Percentiles rank a stretch among this genome's conserved stretches.
Conservation (phyloP, 768 basidiomycete genomes). For the Gyrodon lividus region DNA sequence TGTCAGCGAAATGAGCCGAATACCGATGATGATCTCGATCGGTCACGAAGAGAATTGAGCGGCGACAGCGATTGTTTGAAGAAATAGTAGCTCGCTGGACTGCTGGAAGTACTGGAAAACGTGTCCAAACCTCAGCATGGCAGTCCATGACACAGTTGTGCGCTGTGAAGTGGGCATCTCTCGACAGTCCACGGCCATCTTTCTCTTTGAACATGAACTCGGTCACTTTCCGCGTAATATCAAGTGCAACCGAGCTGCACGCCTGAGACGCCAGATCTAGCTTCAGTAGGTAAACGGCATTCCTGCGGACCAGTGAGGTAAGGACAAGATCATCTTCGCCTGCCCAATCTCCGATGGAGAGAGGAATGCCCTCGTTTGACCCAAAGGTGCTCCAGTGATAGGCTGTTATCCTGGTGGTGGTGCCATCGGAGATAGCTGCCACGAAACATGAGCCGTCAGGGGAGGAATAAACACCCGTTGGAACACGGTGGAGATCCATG, state of each 20-base stretch:
- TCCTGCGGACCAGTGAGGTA: constrained; percentile 46
- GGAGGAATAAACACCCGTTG: constrained; percentile 40
- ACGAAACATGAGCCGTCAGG: constrained; percentile 59
- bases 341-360: constrained; percentile 33
- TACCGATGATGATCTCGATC: constrained; percentile 36
- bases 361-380: constrained; percentile 41
- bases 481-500: constrained; percentile 37
- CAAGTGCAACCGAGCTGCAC: constrained; percentile 46
- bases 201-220: constrained; percentile 58
- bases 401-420: constrained; percentile 28
- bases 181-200: constrained; percentile 22
- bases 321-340: constrained; percentile 30
- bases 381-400: constrained; percentile 64
- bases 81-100: constrained; percentile 45
- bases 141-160: constrained; percentile 56
- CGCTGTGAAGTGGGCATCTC: constrained; percentile 21
- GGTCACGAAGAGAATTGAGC: constrained; percentile 45
- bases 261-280: constrained; percentile 33
- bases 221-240: constrained; percentile 55
- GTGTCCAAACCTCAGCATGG: constrained; percentile 55
- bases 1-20: constrained; percentile 40
- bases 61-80: constrained; percentile 29
- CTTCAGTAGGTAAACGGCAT: constrained; percentile 42
- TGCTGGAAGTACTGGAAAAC: constrained; percentile 56
- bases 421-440: constrained; percentile 23